phyloP scores from a whole-genome alignment of 2,329 filamentous ascomycete species.

The Madurella mycetomatis region DNA sequence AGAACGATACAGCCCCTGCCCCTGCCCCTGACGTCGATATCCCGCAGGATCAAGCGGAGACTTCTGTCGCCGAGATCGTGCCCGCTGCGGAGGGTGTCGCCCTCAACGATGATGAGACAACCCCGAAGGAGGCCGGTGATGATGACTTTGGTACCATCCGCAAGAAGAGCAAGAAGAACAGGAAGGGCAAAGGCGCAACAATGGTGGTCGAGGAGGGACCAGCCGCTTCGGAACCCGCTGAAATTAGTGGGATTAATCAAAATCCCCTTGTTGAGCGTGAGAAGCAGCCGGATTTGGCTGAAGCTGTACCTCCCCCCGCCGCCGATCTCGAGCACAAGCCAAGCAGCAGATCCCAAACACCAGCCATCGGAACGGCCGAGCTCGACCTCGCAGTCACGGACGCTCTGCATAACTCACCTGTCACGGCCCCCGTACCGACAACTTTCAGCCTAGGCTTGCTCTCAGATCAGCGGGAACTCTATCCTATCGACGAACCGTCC shows the following conservation, averaged over 20 bases:
- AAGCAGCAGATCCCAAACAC: slow-evolving; percentile 15
- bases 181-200: slow-evolving; percentile 26
- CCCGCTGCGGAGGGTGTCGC: not conserved
- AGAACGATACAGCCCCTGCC: slow-evolving; percentile 5
- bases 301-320: not conserved
- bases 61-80: not conserved
- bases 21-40: slow-evolving; percentile 7
- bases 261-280: not conserved
- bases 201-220: slow-evolving; percentile 8
- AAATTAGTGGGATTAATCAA: not conserved
- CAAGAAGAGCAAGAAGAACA: slow-evolving; percentile 29
- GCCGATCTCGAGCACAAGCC: slow-evolving; percentile 8
- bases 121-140: slow-evolving; percentile 12
- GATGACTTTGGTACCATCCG: slow-evolving; percentile 20
- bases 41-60: slow-evolving; percentile 8
- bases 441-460: slow-evolving; percentile 29
- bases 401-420: slow-evolving; percentile 12
- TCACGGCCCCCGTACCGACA: slow-evolving; percentile 11
- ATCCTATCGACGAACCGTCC: slow-evolving; percentile 29
- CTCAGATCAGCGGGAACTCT: slow-evolving; percentile 27
- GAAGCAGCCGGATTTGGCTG: not conserved
- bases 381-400: slow-evolving; percentile 25
- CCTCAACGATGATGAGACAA: not conserved
- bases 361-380: slow-evolving; percentile 17
- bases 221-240: not conserved